Base-by-base conservation (phyloP, 768 basidiomycete species). In the Suillus subalutaceus region DNA sequence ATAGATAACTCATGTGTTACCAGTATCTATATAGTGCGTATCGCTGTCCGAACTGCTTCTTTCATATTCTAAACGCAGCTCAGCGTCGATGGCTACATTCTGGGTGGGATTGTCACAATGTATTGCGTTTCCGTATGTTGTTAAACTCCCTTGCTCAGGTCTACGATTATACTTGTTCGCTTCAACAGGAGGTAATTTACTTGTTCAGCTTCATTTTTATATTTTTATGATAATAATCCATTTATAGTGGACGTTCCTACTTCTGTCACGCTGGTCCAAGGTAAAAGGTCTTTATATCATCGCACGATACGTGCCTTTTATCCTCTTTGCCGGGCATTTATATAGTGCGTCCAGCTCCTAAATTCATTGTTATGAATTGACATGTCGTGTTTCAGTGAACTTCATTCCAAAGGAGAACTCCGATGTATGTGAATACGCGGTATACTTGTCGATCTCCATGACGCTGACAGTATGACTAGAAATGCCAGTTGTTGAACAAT, bases 11-110 rank as follows among this genome's bases (percentile, higher is more conserved):
- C 10, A 18, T 30, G 23, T 18, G 16, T 9, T 40, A 4, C 38
- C 9, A 59, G 58, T 59, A 30, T 40, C 16, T 59, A 26, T 59
- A 59, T 18, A 38, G 58, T 59, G 40, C 16, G 58, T 59, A 12
- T 52, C 50, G 26, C 26, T 59, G 10, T 41, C 16, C 8, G 10
- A 41, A 59, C 23, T 37, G 10, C 9, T 41, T 18, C 23, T 40
- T 59, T 4, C 16, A 18, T 41, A 3, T 30, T 26, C 23, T 41
- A 41, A 59, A 26, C 58, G 6, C 38, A 59, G 9, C 9, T 59
- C 58, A 59, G 58, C 58, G 23, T 59, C 58, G 6, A 59, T 59
- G 58, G 58, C 38, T 41, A 59, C 58, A 41, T 59, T 59, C 40
- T 59, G 58, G 58, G 58, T 59, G 16, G 18, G 58, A 3, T 59